phyloP scores from a whole-genome alignment of 176 grass and related monocot species.

The Pharus latifolius region DNA sequence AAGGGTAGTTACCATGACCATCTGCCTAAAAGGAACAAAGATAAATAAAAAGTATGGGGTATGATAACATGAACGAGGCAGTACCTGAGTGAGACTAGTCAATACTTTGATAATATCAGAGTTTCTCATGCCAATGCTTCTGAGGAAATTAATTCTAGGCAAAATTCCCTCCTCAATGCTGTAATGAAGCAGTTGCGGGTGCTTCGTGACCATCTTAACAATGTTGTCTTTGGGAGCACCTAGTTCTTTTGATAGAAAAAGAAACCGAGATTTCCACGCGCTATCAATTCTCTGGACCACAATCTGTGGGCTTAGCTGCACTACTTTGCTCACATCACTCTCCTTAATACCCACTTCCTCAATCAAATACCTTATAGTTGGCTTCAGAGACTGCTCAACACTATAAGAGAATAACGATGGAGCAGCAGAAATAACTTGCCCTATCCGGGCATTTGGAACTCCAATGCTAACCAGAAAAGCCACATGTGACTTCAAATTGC shows the following conservation, averaged over 20 bases:
- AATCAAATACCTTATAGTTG: slow-evolving; percentile 74
- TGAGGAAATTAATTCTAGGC: slow-evolving; percentile 82
- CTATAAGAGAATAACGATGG: slow-evolving; percentile 92
- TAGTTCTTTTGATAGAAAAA: slow-evolving; percentile 80
- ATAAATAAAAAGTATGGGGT: background rate
- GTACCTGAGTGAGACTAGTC: slow-evolving; percentile 92
- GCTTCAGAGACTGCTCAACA: slow-evolving; percentile 78
- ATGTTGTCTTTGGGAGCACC: slow-evolving; percentile 80
- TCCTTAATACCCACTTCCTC: slow-evolving; percentile 86
- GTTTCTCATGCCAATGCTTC: slow-evolving; percentile 81
- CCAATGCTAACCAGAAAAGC: slow-evolving; percentile 70
- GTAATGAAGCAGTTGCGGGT: slow-evolving; percentile 94
- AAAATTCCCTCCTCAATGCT: slow-evolving; percentile 96
- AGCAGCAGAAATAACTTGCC: slow-evolving; percentile 64
- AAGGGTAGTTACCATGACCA: slow-evolving; percentile 5
- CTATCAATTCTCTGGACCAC: slow-evolving; percentile 73
- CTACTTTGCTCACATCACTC: slow-evolving; percentile 78
- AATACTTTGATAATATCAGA: slow-evolving; percentile 83
- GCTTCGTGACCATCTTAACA: slow-evolving; percentile 94
- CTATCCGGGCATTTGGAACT: slow-evolving; percentile 45
- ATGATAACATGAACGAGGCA: slow-evolving; percentile 3
- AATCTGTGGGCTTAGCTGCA: slow-evolving; percentile 95
- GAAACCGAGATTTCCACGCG: slow-evolving; percentile 75
- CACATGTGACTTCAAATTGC: slow-evolving; percentile 84
- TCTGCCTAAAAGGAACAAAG: background rate